Percentiles rank a stretch among this genome's conserved stretches.
Conservation (phyloP, 164 flowering plant species). For the Magnolia officinalis region DNA sequence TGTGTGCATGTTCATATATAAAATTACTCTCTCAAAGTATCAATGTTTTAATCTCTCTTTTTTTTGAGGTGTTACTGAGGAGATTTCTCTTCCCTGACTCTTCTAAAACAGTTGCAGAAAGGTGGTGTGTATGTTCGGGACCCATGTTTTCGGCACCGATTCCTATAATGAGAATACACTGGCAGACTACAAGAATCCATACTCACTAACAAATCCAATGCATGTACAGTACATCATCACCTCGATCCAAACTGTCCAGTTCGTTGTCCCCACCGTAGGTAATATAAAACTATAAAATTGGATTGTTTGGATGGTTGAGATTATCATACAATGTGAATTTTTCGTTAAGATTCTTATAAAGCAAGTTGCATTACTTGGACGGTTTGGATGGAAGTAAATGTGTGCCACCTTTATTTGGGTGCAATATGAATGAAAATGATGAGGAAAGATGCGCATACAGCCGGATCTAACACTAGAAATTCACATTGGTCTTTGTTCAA, state of each 20-base stretch:
- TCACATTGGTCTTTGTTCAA: background rate
- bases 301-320: background rate
- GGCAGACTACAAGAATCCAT: background rate
- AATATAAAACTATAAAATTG: background rate
- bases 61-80: background rate
- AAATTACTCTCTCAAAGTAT: background rate
- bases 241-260: background rate
- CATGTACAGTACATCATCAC: too few species aligned
- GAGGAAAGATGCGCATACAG: slow-evolving; percentile 6
- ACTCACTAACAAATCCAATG: too few species aligned
- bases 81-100: background rate
- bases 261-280: background rate
- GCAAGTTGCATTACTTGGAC: too few species aligned
- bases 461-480: slow-evolving; percentile 11
- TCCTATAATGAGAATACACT: background rate
- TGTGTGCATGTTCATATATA: background rate
- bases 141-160: slow-evolving; percentile 4
- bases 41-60: background rate
- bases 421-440: background rate
- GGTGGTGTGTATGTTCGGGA: background rate
- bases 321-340: too few species aligned
- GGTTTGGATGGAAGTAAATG: background rate
- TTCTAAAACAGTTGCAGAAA: slow-evolving; percentile 7
- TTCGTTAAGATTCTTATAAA: too few species aligned
- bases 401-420: background rate